Conservation (phyloP, 257 asterid genomes). For the Gynochthodes officinalis region DNA sequence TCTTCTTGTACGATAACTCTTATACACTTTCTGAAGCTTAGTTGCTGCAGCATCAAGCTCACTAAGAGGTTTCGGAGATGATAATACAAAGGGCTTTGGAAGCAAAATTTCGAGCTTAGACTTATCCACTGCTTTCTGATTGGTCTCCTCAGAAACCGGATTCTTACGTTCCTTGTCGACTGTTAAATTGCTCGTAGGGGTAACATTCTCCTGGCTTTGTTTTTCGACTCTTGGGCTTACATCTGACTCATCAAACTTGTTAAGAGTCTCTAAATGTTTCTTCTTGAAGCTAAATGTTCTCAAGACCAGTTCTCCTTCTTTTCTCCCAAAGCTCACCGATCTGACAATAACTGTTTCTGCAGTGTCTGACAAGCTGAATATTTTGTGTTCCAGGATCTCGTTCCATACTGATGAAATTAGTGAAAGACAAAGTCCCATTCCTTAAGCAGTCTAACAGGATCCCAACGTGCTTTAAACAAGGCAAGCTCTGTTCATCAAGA, state of each 20-base stretch:
- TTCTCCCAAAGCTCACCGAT: conserved; percentile 49
- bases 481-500: conserved; percentile 15
- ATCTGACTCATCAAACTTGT: conserved; percentile 6
- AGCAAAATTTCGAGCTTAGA: conserved; percentile 15
- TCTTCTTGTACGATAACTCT: conserved; percentile 47
- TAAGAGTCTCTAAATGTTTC: conserved; percentile 15
- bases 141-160: not conserved
- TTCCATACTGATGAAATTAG: conserved; percentile 39
- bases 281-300: conserved; percentile 35
- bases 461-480: not conserved
- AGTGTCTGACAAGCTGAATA: conserved; percentile 29
- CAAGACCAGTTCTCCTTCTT: conserved; percentile 29
- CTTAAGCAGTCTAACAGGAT: not conserved
- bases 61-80: conserved; percentile 27
- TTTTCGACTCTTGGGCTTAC: conserved; percentile 15
- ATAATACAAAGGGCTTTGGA: conserved; percentile 19
- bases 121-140: not conserved
- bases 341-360: conserved; percentile 35
- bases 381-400: conserved; percentile 20
- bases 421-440: conserved; percentile 47
- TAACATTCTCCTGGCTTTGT: conserved; percentile 24
- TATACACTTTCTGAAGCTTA: conserved; percentile 46
- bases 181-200: conserved; percentile 26
- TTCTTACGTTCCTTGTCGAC: conserved; percentile 17
- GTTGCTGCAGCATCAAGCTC: conserved; percentile 47